These are phyloP conservation scores for Orbilia ellipsospora DNA, from an alignment of 2,329 filamentous ascomycete species.

Conservation along the genomic window DNA sequence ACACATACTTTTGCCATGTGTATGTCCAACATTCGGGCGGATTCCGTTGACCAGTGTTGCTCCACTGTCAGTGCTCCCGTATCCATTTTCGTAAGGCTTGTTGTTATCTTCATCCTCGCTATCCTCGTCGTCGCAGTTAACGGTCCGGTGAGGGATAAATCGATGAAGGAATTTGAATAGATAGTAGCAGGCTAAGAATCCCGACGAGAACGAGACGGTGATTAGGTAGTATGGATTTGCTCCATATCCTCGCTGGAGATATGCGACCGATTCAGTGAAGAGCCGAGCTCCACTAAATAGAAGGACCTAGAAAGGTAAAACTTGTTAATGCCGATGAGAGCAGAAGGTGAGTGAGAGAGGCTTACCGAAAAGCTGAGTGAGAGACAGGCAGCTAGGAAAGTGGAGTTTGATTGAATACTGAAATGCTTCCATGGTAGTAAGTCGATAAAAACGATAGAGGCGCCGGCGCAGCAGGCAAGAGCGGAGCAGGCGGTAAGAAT, in stretches of 20 bases:
- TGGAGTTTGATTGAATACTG: slow-evolving; percentile 86
- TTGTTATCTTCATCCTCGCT: slow-evolving; percentile 56
- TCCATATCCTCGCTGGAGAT: slow-evolving; percentile 64
- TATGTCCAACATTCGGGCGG: background rate
- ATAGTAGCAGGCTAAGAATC: slow-evolving; percentile 79
- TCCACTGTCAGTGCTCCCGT: slow-evolving; percentile 32
- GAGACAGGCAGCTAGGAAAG: slow-evolving; percentile 85
- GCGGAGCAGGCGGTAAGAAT: slow-evolving; percentile 42
- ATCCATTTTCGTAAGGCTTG: slow-evolving; percentile 22
- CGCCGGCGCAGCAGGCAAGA: slow-evolving; percentile 49
- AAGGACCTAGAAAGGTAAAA: slow-evolving; percentile 24
- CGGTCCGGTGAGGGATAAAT: slow-evolving; percentile 80
- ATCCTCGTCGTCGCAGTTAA: slow-evolving; percentile 77
- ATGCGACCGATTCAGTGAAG: slow-evolving; percentile 42
- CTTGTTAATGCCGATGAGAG: background rate
- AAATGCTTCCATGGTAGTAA: slow-evolving; percentile 70
- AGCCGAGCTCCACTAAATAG: slow-evolving; percentile 48
- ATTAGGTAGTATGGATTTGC: slow-evolving; percentile 75
- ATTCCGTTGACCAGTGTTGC: slow-evolving; percentile 15
- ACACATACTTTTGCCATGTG: slow-evolving; percentile 19
- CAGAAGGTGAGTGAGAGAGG: background rate
- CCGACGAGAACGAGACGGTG: slow-evolving; percentile 75
- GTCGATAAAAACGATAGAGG: slow-evolving; percentile 47
- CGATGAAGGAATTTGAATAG: slow-evolving; percentile 78
- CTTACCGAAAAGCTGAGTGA: slow-evolving; percentile 90